Evolutionary conservation across 2,329 filamentous ascomycete genomes (phyloP).

Genomic region (Verticillium klebahnii): DNA sequence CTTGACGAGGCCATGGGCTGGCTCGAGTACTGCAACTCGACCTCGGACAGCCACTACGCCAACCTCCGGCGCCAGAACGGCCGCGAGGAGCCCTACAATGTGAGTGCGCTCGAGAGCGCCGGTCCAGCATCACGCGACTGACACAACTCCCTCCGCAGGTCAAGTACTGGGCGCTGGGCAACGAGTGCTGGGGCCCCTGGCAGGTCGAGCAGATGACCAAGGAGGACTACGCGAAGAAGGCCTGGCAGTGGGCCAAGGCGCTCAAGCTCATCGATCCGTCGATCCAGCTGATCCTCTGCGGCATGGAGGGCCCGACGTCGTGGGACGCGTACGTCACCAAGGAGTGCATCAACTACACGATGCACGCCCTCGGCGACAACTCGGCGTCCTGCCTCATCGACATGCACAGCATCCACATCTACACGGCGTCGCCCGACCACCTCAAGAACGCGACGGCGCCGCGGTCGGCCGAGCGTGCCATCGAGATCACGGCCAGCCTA

Average conservation of each 20-base stretch:
- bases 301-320: slow-evolving; percentile 60
- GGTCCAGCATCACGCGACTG: too few relatives aligned
- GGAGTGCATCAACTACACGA: slow-evolving; percentile 49
- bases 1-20: slow-evolving; percentile 48
- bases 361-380: slow-evolving; percentile 27
- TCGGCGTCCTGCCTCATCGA: slow-evolving; percentile 50
- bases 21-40: slow-evolving; percentile 84
- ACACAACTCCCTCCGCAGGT: slow-evolving; percentile 30
- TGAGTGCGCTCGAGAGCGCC: slow-evolving; percentile 4
- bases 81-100: slow-evolving; percentile 68
- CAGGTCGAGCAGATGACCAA: slow-evolving; percentile 66
- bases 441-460: slow-evolving; percentile 55
- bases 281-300: slow-evolving; percentile 68
- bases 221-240: slow-evolving; percentile 64
- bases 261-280: slow-evolving; percentile 67
- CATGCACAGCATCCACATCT: slow-evolving; percentile 79
- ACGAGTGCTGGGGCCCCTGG: slow-evolving; percentile 65
- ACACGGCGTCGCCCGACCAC: slow-evolving; percentile 57
- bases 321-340: slow-evolving; percentile 75
- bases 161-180: slow-evolving; percentile 84
- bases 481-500: slow-evolving; percentile 62
- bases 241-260: slow-evolving; percentile 68
- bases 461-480: slow-evolving; percentile 66
- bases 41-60: slow-evolving; percentile 73
- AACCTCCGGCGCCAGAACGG: slow-evolving; percentile 75